Conservation (phyloP, 2,329 filamentous ascomycete species). For the Orbilia blumenaviensis region DNA sequence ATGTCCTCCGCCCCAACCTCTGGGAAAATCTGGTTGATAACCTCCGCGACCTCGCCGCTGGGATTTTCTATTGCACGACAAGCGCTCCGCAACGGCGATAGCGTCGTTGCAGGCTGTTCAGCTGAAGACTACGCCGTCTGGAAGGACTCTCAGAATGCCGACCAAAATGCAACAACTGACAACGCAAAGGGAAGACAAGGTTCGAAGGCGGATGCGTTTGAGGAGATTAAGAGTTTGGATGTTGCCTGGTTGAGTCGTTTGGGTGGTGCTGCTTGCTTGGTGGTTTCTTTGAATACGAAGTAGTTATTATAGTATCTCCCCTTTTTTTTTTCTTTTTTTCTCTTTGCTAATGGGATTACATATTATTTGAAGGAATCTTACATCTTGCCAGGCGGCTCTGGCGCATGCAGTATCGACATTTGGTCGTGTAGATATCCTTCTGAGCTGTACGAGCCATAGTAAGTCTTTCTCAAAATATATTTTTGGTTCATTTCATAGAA, state of each 20-base stretch:
- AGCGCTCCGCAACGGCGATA: conserved; percentile 89
- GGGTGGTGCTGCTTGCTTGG: conserved; percentile 54
- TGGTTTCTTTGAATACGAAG: conserved; percentile 55
- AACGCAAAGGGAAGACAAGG: conserved; percentile 15
- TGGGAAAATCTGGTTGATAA: conserved; percentile 81
- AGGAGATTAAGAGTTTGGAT: conserved; percentile 69
- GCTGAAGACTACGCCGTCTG: conserved; percentile 74
- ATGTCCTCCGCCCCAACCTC: conserved; percentile 8
- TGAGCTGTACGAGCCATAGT: conserved; percentile 91
- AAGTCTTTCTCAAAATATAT: conserved; percentile 58
- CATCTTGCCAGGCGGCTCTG: conserved; percentile 83
- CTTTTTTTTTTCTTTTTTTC: not conserved
- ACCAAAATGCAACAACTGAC: conserved; percentile 50
- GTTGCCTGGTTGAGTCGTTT: conserved; percentile 62
- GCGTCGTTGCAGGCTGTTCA: conserved; percentile 83
- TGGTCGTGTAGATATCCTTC: conserved; percentile 84
- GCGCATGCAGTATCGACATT: conserved; percentile 86
- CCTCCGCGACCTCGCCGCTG: conserved; percentile 83
- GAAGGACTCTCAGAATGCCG: conserved; percentile 3
- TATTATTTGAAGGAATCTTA: conserved; percentile 65
- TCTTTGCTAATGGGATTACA: not conserved
- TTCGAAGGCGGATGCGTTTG: not conserved
- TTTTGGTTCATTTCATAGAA: too few species aligned
- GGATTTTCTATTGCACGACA: conserved; percentile 82
- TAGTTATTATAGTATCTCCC: conserved; percentile 10